Conservation (phyloP, 495 filamentous ascomycete species). For the Penicillium nucicola region DNA sequence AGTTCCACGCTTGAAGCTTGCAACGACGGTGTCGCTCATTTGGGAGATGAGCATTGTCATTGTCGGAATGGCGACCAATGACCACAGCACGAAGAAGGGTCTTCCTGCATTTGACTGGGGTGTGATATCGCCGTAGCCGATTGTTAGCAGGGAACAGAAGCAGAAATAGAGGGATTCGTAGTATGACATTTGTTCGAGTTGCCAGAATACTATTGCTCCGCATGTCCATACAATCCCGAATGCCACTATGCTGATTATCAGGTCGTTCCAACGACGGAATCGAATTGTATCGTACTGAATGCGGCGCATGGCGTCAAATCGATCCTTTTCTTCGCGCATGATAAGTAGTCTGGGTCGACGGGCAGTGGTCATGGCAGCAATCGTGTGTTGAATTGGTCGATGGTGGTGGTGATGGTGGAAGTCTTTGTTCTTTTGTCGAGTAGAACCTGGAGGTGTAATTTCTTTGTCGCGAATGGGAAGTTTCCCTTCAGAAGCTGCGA, state of each 20-base stretch:
- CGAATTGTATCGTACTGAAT: constrained; percentile 64
- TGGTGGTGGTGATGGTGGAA: constrained; percentile 9
- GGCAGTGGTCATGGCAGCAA: constrained; percentile 15
- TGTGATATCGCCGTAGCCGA: constrained; percentile 84
- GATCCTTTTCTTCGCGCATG: constrained; percentile 58
- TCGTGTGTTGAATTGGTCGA: constrained; percentile 23
- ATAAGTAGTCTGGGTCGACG: constrained; percentile 28
- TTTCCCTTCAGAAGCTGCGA: neutral
- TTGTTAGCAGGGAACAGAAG: constrained; percentile 77
- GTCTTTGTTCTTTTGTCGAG: constrained; percentile 5
- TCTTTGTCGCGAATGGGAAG: neutral
- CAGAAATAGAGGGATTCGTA: constrained; percentile 80
- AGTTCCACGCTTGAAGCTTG: constrained; percentile 53
- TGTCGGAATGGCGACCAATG: constrained; percentile 60
- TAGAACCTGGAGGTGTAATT: neutral
- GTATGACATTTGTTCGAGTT: constrained; percentile 57
- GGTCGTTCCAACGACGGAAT: constrained; percentile 66
- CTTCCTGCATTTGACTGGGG: constrained; percentile 71
- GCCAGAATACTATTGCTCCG: constrained; percentile 75
- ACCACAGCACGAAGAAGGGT: constrained; percentile 89
- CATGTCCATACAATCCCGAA: constrained; percentile 72
- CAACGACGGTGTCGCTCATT: constrained; percentile 61
- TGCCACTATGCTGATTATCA: constrained; percentile 63
- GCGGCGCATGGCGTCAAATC: constrained; percentile 78
- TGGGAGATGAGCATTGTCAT: constrained; percentile 66